Conservation (phyloP, 2,329 filamentous ascomycete species). For the Exserohilum rostratum region DNA sequence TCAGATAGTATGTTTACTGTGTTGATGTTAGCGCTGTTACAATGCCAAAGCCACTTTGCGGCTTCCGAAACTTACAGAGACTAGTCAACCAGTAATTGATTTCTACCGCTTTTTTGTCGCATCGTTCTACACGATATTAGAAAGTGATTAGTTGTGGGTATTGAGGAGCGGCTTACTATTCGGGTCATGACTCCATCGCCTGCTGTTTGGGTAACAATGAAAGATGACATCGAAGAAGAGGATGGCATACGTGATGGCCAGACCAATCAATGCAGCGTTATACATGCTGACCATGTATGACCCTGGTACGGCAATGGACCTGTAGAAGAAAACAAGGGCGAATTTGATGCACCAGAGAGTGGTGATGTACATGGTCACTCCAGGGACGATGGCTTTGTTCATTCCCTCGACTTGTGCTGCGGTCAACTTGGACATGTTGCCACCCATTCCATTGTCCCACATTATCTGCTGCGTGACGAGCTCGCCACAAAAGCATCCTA, state of each 20-base stretch:
- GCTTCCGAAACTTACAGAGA: conserved; percentile 18
- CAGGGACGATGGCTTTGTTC: conserved; percentile 49
- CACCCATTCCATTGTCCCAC: conserved; percentile 38
- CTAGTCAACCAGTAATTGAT: conserved; percentile 34
- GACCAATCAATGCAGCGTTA: conserved; percentile 43
- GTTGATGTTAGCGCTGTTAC: background rate
- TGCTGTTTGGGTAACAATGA: conserved; percentile 47
- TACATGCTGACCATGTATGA: conserved; percentile 48
- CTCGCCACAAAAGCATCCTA: conserved; percentile 37
- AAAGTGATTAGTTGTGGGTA: background rate
- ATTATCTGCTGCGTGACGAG: conserved; percentile 38
- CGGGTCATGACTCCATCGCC: conserved; percentile 31
- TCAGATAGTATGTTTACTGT: conserved; percentile 32
- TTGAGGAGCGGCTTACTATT: conserved; percentile 16
- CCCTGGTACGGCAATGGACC: conserved; percentile 47
- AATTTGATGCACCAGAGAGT: conserved; percentile 53
- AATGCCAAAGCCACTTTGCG: no score
- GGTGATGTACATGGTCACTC: conserved; percentile 50
- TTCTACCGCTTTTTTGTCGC: conserved; percentile 21
- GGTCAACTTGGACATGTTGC: conserved; percentile 22
- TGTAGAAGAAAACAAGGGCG: conserved; percentile 52
- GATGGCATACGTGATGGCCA: conserved; percentile 39
- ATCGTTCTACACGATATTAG: conserved; percentile 27
- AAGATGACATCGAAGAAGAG: conserved; percentile 52
- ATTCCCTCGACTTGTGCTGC: conserved; percentile 27